phyloP scores from a whole-genome alignment of 139 green algal species.

The Nannochloris sp. region DNA sequence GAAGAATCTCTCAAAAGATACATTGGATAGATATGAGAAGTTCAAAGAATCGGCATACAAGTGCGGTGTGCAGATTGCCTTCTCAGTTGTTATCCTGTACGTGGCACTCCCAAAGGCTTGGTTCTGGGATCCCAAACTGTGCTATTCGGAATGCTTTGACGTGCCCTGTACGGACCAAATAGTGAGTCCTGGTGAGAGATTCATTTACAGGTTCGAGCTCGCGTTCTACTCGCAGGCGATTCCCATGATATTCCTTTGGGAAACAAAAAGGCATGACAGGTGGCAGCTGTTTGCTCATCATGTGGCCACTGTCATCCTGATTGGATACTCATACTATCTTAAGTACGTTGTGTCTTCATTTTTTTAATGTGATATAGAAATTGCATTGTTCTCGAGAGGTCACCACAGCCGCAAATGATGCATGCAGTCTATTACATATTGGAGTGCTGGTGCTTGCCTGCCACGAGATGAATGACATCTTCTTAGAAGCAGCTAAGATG shows the following conservation, averaged over 20 bases:
- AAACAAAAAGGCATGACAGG: constrained; percentile 75
- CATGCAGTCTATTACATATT: constrained; percentile 54
- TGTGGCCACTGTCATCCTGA: constrained; percentile 64
- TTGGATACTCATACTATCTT: constrained; percentile 53
- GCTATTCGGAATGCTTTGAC: constrained; percentile 47
- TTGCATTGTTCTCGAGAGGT: not conserved
- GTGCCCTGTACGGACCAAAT: constrained; percentile 46
- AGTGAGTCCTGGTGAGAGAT: constrained; percentile 33
- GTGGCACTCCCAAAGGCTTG: constrained; percentile 20
- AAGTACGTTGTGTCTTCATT: constrained; percentile 4
- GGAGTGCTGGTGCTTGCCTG: constrained; percentile 74
- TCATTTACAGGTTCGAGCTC: constrained; percentile 72
- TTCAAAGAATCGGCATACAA: constrained; percentile 33
- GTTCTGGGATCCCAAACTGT: constrained; percentile 44
- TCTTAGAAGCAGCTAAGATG: constrained; percentile 79
- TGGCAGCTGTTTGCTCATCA: constrained; percentile 72
- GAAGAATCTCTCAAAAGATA: constrained; percentile 6
- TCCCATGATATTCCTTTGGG: constrained; percentile 42
- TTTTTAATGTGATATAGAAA: not conserved
- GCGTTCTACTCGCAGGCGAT: constrained; percentile 64
- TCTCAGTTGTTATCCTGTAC: constrained; percentile 16
- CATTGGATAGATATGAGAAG: constrained; percentile 2
- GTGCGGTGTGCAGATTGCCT: constrained; percentile 19
- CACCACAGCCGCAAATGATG: not conserved
- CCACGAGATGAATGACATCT: constrained; percentile 82